phyloP scores from a whole-genome alignment of 805 yeast species.

The Yarrowia yakushimensis region DNA sequence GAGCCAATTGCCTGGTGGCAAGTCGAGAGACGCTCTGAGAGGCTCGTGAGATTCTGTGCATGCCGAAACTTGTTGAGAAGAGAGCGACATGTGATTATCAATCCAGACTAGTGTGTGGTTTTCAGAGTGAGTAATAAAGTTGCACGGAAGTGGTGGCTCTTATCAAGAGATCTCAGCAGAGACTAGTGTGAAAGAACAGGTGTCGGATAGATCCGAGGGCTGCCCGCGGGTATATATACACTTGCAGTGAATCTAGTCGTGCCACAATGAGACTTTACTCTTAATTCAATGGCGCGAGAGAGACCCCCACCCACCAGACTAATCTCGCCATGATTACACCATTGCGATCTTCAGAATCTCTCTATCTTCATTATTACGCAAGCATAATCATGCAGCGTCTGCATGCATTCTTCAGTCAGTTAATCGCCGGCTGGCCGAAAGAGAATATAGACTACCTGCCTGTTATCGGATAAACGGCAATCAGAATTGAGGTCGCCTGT shows the following conservation, averaged over 20 bases:
- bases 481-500: slow-evolving; percentile 45
- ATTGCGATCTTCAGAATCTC: no score
- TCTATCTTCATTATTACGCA: no score
- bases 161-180: not conserved
- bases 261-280: not conserved
- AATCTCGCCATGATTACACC: no score
- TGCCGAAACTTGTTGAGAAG: not conserved
- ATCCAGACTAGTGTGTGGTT: slow-evolving; percentile 3
- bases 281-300: not conserved
- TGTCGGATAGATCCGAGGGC: no score
- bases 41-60: slow-evolving; percentile 18
- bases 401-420: not conserved
- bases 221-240: not conserved
- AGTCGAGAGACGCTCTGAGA: slow-evolving; percentile 11
- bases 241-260: not conserved
- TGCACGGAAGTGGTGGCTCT: not conserved
- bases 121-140: slow-evolving; percentile 5
- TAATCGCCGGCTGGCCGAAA: not conserved
- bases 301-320: slow-evolving; percentile 5
- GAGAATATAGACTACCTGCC: not conserved
- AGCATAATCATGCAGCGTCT: slow-evolving; percentile 9
- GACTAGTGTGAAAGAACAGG: not conserved
- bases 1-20: slow-evolving; percentile 15
- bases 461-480: slow-evolving; percentile 35
- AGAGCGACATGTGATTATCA: no score